Conservation (phyloP, 495 filamentous ascomycete species). For the Daldinia concentrica region DNA sequence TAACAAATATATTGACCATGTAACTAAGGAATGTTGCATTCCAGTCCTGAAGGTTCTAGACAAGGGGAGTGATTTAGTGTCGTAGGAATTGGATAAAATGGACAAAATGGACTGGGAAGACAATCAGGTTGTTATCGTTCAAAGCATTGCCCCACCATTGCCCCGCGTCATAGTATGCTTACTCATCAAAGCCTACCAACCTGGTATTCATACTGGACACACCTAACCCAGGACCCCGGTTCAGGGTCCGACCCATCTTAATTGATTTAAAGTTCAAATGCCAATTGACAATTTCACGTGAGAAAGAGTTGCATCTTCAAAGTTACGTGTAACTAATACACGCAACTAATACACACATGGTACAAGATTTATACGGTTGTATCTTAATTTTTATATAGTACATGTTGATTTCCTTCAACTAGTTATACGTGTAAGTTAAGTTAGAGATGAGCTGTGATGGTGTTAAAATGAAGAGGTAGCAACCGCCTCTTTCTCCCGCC, state of each 20-base stretch:
- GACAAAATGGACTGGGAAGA: neutral
- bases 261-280: neutral
- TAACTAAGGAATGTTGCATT: conserved; percentile 30
- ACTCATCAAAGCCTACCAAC: neutral
- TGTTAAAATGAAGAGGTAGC: neutral
- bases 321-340: neutral
- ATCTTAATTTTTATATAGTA: neutral
- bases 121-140: conserved; percentile 23
- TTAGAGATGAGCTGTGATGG: neutral
- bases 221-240: conserved; percentile 17
- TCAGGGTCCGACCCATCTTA: conserved; percentile 16
- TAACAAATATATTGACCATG: conserved; percentile 12
- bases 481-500: conserved; percentile 25
- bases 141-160: conserved; percentile 33
- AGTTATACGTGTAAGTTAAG: neutral
- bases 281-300: neutral
- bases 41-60: conserved; percentile 23
- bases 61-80: neutral
- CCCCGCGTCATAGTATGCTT: conserved; percentile 28
- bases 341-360: neutral
- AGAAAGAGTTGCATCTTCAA: neutral
- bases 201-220: neutral
- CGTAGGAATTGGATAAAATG: neutral
- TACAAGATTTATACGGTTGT: neutral
- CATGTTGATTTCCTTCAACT: neutral